These are phyloP conservation scores for Backusella sp. DNA, from an alignment of 192 early-diverging fungal genomes.

Conservation along the genomic window DNA sequence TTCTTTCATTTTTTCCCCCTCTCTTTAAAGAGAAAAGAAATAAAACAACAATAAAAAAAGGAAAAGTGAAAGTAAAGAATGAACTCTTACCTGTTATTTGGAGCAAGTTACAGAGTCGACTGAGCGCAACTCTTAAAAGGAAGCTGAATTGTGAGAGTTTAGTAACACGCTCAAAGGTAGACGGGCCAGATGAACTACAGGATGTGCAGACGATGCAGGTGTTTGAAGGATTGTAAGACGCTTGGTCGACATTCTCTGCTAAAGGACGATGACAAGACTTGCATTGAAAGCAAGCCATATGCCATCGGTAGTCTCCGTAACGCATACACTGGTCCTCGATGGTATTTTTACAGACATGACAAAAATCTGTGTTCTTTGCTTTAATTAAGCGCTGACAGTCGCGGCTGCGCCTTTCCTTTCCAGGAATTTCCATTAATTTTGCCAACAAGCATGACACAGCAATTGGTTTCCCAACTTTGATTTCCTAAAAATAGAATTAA, in stretches of 20 bases:
- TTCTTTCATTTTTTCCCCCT: not conserved
- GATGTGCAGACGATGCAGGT: slow-evolving; percentile 21
- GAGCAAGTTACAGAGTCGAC: slow-evolving; percentile 76
- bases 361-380: slow-evolving; percentile 66
- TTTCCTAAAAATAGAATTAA: slow-evolving; percentile 49
- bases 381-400: slow-evolving; percentile 21
- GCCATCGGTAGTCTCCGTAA: slow-evolving; percentile 69
- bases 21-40: not conserved
- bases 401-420: slow-evolving; percentile 28
- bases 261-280: slow-evolving; percentile 49
- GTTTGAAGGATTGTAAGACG: slow-evolving; percentile 12
- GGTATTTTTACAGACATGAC: slow-evolving; percentile 70
- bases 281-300: slow-evolving; percentile 80
- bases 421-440: slow-evolving; percentile 69
- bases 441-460: slow-evolving; percentile 72
- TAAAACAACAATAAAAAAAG: not conserved
- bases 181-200: slow-evolving; percentile 7
- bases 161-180: slow-evolving; percentile 70
- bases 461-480: slow-evolving; percentile 46
- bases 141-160: slow-evolving; percentile 92
- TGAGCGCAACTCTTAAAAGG: slow-evolving; percentile 80
- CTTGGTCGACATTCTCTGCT: slow-evolving; percentile 30
- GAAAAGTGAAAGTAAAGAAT: not conserved
- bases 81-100: slow-evolving; percentile 24
- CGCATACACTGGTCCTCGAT: slow-evolving; percentile 92